Percentiles rank a stretch among this genome's conserved stretches.
These are phyloP conservation scores for Evernia prunastri DNA, from an alignment of 495 filamentous ascomycete genomes.

Conservation along the genomic window DNA sequence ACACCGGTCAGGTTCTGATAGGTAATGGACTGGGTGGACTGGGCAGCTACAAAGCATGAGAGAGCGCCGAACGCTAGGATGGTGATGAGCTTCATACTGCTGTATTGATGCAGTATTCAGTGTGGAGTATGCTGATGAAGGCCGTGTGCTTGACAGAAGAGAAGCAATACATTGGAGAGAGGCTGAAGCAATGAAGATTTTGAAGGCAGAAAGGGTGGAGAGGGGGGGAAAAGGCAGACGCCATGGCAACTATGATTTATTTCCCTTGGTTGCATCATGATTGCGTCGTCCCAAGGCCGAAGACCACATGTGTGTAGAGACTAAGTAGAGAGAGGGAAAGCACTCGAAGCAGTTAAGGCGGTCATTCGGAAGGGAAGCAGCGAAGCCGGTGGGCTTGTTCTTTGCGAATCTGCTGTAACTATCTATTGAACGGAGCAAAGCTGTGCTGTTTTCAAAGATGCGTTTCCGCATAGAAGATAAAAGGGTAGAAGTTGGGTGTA, in stretches of 20 bases:
- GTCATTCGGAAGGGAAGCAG: too few species aligned
- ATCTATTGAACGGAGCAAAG: too few species aligned
- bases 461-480: too few species aligned
- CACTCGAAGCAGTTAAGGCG: too few species aligned
- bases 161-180: not conserved
- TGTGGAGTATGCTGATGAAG: not conserved
- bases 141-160: not conserved
- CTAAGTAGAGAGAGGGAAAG: too few species aligned
- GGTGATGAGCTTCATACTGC: not conserved
- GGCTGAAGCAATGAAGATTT: not conserved
- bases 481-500: too few species aligned
- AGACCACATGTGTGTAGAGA: too few species aligned
- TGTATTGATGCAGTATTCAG: not conserved
- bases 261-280: constrained; percentile 1
- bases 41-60: constrained; percentile 15
- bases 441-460: too few species aligned
- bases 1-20: constrained; percentile 25
- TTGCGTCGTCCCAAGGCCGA: not conserved
- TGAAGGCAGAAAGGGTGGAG: not conserved
- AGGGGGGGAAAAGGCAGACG: not conserved
- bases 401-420: too few species aligned
- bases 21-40: constrained; percentile 19
- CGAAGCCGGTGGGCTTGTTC: too few species aligned
- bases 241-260: not conserved
- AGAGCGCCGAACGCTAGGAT: not conserved